Conservation (phyloP, 345 rosid genomes). For the Sonneratia alba region DNA sequence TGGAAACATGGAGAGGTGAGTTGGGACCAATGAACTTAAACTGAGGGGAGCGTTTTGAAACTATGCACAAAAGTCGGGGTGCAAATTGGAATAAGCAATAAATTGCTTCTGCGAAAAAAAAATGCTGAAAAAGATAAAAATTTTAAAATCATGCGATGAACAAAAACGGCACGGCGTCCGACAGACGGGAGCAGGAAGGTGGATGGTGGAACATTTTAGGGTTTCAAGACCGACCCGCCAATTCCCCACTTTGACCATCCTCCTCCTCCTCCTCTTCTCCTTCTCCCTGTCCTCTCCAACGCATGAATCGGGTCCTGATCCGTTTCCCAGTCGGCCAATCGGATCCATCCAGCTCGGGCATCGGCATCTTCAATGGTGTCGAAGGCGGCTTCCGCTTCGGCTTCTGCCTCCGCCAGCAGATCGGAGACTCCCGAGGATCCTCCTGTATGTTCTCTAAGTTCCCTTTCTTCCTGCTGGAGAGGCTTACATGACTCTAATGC, state of each 20-base stretch:
- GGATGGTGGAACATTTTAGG: not conserved
- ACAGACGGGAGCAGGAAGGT: not conserved
- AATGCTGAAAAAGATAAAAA: not conserved
- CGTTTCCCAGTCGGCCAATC: slow-evolving; percentile 2
- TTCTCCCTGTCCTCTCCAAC: not conserved
- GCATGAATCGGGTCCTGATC: slow-evolving; percentile 31
- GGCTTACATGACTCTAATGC: not conserved
- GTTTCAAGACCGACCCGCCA: slow-evolving; percentile 9
- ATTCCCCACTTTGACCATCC: not conserved
- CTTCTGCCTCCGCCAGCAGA: slow-evolving; percentile 53
- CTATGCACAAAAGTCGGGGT: not conserved
- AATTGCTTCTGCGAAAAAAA: not conserved
- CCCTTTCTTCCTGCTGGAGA: not conserved
- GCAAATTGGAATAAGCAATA: not conserved
- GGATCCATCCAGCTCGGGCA: slow-evolving; percentile 5
- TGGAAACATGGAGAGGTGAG: not conserved
- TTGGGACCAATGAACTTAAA: not conserved
- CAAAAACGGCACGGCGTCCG: not conserved
- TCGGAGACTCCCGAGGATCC: slow-evolving; percentile 36
- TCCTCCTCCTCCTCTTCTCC: not conserved
- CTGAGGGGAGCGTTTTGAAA: not conserved
- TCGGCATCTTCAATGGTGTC: slow-evolving; percentile 43
- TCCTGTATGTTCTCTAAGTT: slow-evolving; percentile 9
- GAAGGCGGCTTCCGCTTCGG: slow-evolving; percentile 32
- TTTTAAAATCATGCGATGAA: not conserved